phyloP scores from a whole-genome alignment of 768 basidiomycete species.

The Mycena belliarum region DNA sequence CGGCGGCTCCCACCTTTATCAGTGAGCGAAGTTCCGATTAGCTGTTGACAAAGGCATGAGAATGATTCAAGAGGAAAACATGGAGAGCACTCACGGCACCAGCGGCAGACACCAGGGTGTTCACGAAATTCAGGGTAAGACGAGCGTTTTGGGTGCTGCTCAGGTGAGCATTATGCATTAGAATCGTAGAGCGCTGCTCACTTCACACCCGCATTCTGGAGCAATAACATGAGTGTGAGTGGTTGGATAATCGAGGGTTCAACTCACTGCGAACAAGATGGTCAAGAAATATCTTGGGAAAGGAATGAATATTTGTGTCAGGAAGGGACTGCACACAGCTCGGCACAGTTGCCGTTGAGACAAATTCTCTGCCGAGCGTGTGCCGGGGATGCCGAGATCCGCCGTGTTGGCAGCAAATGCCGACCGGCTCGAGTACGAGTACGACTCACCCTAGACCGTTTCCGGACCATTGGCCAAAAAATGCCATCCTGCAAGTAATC shows the following conservation, averaged over 20 bases:
- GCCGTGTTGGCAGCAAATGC: too few relatives aligned
- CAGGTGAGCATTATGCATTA: background rate
- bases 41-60: background rate
- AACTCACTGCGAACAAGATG: conserved; percentile 22
- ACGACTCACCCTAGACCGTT: conserved; percentile 24
- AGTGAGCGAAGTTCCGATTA: conserved; percentile 11
- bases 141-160: conserved; percentile 24
- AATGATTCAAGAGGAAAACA: background rate
- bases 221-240: background rate
- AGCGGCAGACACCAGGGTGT: conserved; percentile 25
- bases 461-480: conserved; percentile 33
- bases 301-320: background rate
- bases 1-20: conserved; percentile 7
- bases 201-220: conserved; percentile 26
- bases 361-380: too few relatives aligned
- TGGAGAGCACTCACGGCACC: conserved; percentile 19
- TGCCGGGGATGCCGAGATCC: too few relatives aligned
- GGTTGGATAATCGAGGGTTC: background rate
- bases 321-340: too few relatives aligned
- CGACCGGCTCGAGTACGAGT: too few relatives aligned
- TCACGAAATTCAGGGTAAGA: conserved; percentile 28
- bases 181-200: background rate
- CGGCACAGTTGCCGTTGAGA: too few relatives aligned
- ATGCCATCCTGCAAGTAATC: too few relatives aligned
- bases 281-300: conserved; percentile 28